Evolutionary conservation across 495 filamentous ascomycete species (phyloP).

Genomic region (Parathielavia appendiculata): DNA sequence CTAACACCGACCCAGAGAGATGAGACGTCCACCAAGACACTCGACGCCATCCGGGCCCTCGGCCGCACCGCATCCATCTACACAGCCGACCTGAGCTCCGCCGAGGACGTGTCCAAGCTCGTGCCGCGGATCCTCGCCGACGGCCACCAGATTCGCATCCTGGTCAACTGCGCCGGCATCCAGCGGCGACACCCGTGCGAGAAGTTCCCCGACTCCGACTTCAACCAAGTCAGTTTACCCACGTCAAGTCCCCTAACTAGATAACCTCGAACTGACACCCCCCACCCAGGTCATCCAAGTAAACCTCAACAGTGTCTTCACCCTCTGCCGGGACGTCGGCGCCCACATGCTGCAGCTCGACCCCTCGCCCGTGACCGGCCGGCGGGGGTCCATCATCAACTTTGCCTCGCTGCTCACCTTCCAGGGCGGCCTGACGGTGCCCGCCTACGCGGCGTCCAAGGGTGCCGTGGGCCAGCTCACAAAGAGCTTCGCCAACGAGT

Average conservation of each 20-base stretch:
- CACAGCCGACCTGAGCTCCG: conserved; percentile 65
- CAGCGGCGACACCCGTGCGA: conserved; percentile 73
- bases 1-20: conserved; percentile 49
- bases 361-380: conserved; percentile 48
- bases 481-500: conserved; percentile 83
- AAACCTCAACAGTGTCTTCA: conserved; percentile 79
- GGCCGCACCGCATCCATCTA: conserved; percentile 66
- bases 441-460: conserved; percentile 86
- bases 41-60: conserved; percentile 54
- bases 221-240: conserved; percentile 55
- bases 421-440: conserved; percentile 86
- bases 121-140: conserved; percentile 57
- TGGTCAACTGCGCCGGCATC: conserved; percentile 84
- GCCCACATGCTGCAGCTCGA: conserved; percentile 69
- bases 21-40: conserved; percentile 57
- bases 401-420: conserved; percentile 79
- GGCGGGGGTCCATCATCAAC: conserved; percentile 77
- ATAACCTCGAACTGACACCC: conserved; percentile 17
- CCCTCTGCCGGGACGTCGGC: conserved; percentile 75
- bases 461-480: conserved; percentile 83
- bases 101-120: conserved; percentile 54
- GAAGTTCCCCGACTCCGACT: conserved; percentile 75
- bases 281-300: conserved; percentile 73
- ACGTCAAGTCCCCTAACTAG: too few relatives aligned
- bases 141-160: conserved; percentile 59